Conservation (phyloP, 768 basidiomycete species). For the Cytidiella melzeri region DNA sequence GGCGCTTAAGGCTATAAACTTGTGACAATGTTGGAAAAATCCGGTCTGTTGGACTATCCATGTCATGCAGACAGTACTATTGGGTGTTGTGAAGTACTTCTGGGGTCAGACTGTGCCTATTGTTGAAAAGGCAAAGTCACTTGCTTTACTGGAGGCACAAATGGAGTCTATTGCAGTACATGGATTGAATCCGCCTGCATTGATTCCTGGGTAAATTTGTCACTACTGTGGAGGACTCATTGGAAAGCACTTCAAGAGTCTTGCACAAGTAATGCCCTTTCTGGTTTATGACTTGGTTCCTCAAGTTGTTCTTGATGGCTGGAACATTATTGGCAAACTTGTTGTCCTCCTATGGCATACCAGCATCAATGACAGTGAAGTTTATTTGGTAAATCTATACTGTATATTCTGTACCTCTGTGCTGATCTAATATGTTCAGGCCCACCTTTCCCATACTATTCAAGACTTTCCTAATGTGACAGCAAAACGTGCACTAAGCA, state of each 20-base stretch:
- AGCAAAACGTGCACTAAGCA: slow-evolving; percentile 9
- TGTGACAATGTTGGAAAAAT: no score
- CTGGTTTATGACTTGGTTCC: slow-evolving; percentile 13
- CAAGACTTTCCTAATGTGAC: slow-evolving; percentile 16
- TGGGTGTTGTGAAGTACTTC: no score
- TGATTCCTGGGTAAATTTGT: slow-evolving; percentile 27
- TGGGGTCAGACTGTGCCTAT: no score
- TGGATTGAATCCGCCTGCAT: slow-evolving; percentile 21
- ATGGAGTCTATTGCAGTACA: slow-evolving; percentile 20
- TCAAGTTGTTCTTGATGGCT: slow-evolving; percentile 11
- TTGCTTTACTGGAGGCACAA: slow-evolving; percentile 19
- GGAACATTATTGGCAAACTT: slow-evolving; percentile 17
- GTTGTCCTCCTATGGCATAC: slow-evolving; percentile 18
- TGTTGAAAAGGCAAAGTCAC: no score
- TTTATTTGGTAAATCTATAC: slow-evolving; percentile 10
- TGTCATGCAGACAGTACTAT: no score
- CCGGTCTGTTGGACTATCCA: no score
- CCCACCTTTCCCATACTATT: slow-evolving; percentile 12
- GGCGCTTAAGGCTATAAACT: no score
- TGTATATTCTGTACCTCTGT: neutral
- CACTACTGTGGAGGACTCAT: slow-evolving; percentile 26
- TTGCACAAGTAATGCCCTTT: slow-evolving; percentile 14
- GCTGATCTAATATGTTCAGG: neutral
- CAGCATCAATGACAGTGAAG: slow-evolving; percentile 13
- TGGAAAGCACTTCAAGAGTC: slow-evolving; percentile 27